Evolutionary conservation across 106 monocot genomes (phyloP).

Genomic region (Dioscorea alata): DNA sequence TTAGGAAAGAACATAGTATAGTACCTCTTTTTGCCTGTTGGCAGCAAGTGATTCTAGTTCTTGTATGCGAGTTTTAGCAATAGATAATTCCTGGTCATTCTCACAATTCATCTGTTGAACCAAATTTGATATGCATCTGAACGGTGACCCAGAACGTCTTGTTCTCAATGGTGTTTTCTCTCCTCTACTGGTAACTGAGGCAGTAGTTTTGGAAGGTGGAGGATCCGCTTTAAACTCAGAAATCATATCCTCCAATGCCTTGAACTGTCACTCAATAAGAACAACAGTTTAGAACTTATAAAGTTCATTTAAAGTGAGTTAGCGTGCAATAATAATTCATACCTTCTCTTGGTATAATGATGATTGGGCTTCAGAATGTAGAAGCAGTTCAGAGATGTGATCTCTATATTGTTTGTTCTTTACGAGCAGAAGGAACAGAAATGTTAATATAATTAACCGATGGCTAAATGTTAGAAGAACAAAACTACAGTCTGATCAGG

Average conservation of each 20-base stretch:
- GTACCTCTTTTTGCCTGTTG: slow-evolving; percentile 65
- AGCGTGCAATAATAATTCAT: background rate
- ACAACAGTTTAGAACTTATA: background rate
- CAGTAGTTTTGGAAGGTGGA: slow-evolving; percentile 5
- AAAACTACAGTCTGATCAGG: background rate
- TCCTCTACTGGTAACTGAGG: slow-evolving; percentile 12
- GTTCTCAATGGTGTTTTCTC: slow-evolving; percentile 34
- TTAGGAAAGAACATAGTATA: background rate
- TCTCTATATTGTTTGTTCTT: slow-evolving; percentile 58
- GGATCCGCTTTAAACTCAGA: slow-evolving; percentile 24
- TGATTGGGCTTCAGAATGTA: slow-evolving; percentile 81
- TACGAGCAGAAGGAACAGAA: background rate
- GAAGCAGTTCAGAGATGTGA: slow-evolving; percentile 54
- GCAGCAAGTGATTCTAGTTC: slow-evolving; percentile 45
- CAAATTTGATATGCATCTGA: slow-evolving; percentile 67
- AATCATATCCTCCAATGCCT: slow-evolving; percentile 53
- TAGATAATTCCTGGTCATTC: slow-evolving; percentile 56
- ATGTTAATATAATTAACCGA: background rate
- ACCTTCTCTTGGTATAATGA: slow-evolving; percentile 67
- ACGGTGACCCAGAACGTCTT: slow-evolving; percentile 71
- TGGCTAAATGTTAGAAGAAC: background rate
- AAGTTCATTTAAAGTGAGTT: background rate
- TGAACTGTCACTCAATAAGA: slow-evolving; percentile 35
- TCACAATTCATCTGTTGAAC: slow-evolving; percentile 67
- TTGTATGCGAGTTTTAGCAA: slow-evolving; percentile 40